Percentiles rank a stretch among this genome's conserved stretches.
Evolutionary conservation across 306 rosid genomes (phyloP).

Genomic region (Rubus idaeus): DNA sequence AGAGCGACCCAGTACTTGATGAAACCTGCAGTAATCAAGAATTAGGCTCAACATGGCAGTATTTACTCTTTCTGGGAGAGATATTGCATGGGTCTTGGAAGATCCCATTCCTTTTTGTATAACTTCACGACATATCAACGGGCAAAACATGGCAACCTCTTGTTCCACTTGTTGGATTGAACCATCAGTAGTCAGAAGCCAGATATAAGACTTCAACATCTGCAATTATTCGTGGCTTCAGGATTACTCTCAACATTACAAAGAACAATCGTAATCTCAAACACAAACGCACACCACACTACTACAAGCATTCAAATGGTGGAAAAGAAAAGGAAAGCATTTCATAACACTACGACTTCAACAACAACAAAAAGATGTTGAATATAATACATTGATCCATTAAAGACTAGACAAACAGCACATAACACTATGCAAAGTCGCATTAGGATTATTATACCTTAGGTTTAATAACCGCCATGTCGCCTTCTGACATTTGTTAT

Average conservation of each 20-base stretch:
- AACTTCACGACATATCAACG: slow-evolving; percentile 75
- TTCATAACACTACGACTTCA: not conserved
- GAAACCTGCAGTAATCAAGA: slow-evolving; percentile 80
- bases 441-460: not conserved
- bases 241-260: not conserved
- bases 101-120: slow-evolving; percentile 75
- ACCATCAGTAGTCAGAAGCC: slow-evolving; percentile 88
- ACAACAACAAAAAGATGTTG: not conserved
- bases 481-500: slow-evolving; percentile 16
- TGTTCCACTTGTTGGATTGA: slow-evolving; percentile 88
- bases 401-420: not conserved
- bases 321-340: not conserved
- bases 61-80: slow-evolving; percentile 76
- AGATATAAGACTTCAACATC: slow-evolving; percentile 78
- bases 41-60: slow-evolving; percentile 74
- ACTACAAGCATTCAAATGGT: not conserved
- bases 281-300: not conserved
- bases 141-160: slow-evolving; percentile 94
- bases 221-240: not conserved
- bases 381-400: not conserved
- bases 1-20: slow-evolving; percentile 78
- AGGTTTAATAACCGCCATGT: slow-evolving; percentile 26
- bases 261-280: not conserved
- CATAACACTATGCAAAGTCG: not conserved
- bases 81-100: slow-evolving; percentile 77